phyloP scores from a whole-genome alignment of 306 rosid species.

The Prunus kanzakura region DNA sequence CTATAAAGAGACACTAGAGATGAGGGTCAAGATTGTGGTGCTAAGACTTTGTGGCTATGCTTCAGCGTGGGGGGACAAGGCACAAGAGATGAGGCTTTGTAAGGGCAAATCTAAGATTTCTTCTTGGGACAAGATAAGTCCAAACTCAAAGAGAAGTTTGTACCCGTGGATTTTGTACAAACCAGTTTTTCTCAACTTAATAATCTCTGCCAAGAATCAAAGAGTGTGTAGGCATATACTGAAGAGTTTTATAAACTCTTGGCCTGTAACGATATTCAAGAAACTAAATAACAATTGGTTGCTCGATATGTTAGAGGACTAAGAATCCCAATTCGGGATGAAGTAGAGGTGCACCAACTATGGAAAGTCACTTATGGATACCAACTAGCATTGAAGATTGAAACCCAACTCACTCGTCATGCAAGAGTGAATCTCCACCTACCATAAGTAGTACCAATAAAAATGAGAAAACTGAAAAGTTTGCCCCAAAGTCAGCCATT shows the following conservation, averaged over 20 bases:
- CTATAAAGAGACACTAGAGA: neutral
- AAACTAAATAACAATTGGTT: too few species aligned
- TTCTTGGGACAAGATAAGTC: neutral
- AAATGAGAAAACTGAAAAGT: too few species aligned
- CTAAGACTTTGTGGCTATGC: neutral
- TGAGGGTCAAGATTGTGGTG: neutral
- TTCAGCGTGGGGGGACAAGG: neutral
- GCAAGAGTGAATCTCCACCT: too few species aligned
- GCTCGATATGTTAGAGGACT: neutral
- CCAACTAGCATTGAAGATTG: neutral
- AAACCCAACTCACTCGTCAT: neutral
- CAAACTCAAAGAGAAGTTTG: neutral
- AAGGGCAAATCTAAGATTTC: neutral
- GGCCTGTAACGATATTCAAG: too few species aligned
- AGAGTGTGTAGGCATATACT: neutral
- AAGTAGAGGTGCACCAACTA: neutral
- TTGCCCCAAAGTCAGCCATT: too few species aligned
- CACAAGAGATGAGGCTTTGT: neutral
- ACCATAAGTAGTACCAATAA: too few species aligned
- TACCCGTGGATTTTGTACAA: neutral
- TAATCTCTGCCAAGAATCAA: neutral
- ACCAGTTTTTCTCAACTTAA: neutral
- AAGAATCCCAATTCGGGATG: neutral
- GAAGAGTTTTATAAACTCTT: neutral
- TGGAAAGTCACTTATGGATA: neutral